phyloP scores from a whole-genome alignment of 345 rosid genomes.

The Syzygium jambos region DNA sequence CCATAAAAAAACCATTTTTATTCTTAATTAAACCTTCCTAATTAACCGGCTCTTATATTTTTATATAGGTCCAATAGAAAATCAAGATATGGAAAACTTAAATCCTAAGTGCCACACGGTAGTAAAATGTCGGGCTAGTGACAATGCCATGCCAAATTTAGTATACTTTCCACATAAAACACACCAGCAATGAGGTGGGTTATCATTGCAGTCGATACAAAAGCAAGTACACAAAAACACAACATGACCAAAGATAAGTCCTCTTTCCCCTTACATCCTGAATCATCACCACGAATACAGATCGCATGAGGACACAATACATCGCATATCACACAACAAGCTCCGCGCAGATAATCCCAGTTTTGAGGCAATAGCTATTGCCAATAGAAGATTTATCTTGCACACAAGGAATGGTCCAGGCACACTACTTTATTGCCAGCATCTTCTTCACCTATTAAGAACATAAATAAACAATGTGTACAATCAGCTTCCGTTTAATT shows the following conservation, averaged over 20 bases:
- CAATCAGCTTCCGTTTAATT: not conserved
- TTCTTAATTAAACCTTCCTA: not conserved
- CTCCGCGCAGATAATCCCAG: not conserved
- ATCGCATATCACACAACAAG: not conserved
- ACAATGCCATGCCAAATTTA: not conserved
- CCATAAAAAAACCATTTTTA: not conserved
- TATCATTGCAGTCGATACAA: not conserved
- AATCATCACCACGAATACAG: not conserved
- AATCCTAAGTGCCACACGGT: not conserved
- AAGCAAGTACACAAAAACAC: not conserved
- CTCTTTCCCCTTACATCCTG: not conserved
- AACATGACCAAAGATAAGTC: not conserved
- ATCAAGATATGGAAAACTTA: not conserved
- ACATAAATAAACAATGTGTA: not conserved
- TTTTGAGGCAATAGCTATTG: not conserved
- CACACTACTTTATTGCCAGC: slow-evolving; percentile 8
- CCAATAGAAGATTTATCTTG: not conserved
- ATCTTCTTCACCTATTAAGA: slow-evolving; percentile 22
- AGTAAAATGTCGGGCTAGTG: too few species aligned
- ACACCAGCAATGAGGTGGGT: not conserved
- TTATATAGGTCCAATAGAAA: not conserved
- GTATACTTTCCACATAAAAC: not conserved
- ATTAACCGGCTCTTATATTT: not conserved
- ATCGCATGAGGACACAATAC: not conserved
- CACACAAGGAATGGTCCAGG: not conserved